Percentiles rank a stretch among this genome's conserved stretches.
These are phyloP conservation scores for Cymbopogon citratus DNA, from an alignment of 176 grass and related monocot species.

Conservation along the genomic window DNA sequence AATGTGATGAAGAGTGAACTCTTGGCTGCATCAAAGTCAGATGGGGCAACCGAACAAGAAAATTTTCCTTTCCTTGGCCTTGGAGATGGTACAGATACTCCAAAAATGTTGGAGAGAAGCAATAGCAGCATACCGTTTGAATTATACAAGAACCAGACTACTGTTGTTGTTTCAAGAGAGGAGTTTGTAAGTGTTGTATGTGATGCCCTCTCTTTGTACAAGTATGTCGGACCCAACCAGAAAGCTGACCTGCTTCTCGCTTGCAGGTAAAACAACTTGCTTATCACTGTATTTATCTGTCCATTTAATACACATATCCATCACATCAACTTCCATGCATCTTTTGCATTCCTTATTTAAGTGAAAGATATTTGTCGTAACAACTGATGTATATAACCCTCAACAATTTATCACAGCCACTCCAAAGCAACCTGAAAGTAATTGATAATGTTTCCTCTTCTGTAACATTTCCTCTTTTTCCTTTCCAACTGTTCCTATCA, in stretches of 20 bases:
- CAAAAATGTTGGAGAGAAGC: conserved; percentile 30
- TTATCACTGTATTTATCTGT: not conserved
- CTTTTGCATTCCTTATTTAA: conserved; percentile 5
- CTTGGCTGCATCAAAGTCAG: conserved; percentile 34
- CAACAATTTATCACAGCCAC: conserved; percentile 4
- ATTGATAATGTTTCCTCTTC: not conserved
- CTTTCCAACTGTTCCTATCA: conserved; percentile 30
- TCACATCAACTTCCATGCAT: not conserved
- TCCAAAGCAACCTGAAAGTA: conserved; percentile 13
- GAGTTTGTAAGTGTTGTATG: conserved; percentile 66
- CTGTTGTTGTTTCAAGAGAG: conserved; percentile 62
- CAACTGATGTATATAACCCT: not conserved
- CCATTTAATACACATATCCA: not conserved
- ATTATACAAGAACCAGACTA: conserved; percentile 88
- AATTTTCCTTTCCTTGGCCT: not conserved
- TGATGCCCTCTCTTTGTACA: conserved; percentile 67
- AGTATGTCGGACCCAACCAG: conserved; percentile 90
- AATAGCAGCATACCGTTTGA: conserved; percentile 58
- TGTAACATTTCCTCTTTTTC: not conserved
- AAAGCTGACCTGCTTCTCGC: conserved; percentile 88
- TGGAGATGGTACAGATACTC: conserved; percentile 10
- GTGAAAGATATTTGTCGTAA: not conserved
- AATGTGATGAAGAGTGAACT: conserved; percentile 62
- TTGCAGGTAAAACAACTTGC: conserved; percentile 61
- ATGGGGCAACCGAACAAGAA: conserved; percentile 22